Evolutionary conservation across 257 asterid genomes (phyloP).

Genomic region (Ocimum tenuiflorum): DNA sequence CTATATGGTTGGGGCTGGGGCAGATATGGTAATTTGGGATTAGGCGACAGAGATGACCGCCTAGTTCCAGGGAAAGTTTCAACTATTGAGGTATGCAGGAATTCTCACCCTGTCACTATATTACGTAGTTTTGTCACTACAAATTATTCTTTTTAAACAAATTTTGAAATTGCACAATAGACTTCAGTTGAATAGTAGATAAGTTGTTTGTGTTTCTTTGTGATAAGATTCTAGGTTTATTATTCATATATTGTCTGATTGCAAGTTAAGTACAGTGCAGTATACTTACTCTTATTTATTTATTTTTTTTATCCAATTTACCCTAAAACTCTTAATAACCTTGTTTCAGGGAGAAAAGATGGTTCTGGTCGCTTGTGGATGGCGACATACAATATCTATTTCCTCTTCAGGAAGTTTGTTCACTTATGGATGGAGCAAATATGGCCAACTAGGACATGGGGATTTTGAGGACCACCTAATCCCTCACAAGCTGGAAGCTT

Average conservation of each 20-base stretch:
- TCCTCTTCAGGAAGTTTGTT: slow-evolving; percentile 78
- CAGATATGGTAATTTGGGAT: slow-evolving; percentile 89
- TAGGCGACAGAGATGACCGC: slow-evolving; percentile 90
- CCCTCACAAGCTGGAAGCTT: slow-evolving; percentile 76
- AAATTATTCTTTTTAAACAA: too few relatives aligned
- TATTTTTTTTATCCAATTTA: not conserved
- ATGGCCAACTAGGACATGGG: slow-evolving; percentile 97
- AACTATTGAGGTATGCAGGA: slow-evolving; percentile 45
- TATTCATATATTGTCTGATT: too few relatives aligned
- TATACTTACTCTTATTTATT: not conserved
- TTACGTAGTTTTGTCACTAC: too few relatives aligned
- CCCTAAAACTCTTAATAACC: not conserved
- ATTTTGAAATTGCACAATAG: too few relatives aligned
- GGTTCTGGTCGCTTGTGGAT: slow-evolving; percentile 90
- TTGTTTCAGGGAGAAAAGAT: slow-evolving; percentile 66
- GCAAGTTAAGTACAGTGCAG: not conserved
- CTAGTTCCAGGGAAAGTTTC: slow-evolving; percentile 74
- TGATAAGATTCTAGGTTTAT: too few relatives aligned
- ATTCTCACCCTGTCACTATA: not conserved
- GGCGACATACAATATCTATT: slow-evolving; percentile 94
- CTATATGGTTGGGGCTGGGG: slow-evolving; percentile 99
- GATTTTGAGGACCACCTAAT: slow-evolving; percentile 84
- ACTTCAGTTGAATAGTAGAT: too few relatives aligned
- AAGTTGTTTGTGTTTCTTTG: not conserved
- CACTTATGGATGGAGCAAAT: slow-evolving; percentile 97